phyloP scores from a whole-genome alignment of 2,329 filamentous ascomycete genomes.

The Xylaria polymorpha region DNA sequence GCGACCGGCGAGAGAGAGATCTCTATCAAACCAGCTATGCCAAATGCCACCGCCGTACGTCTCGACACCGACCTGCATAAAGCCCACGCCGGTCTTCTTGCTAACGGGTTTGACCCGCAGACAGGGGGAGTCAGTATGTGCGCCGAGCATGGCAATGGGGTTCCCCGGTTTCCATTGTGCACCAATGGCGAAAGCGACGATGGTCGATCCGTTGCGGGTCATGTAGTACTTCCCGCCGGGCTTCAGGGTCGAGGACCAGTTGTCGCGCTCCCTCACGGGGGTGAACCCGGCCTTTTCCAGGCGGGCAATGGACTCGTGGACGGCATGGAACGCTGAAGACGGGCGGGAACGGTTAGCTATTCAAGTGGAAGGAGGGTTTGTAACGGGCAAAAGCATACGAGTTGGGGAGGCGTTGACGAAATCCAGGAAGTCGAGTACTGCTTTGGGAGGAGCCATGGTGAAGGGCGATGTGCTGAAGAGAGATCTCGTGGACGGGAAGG shows the following conservation, averaged over 20 bases:
- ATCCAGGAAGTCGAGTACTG: slow-evolving; percentile 85
- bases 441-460: slow-evolving; percentile 64
- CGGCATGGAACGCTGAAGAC: slow-evolving; percentile 87
- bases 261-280: slow-evolving; percentile 88
- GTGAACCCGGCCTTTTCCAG: slow-evolving; percentile 87
- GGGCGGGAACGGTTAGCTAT: slow-evolving; percentile 35
- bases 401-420: slow-evolving; percentile 96
- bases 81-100: slow-evolving; percentile 87
- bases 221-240: slow-evolving; percentile 97
- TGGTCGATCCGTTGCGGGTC: slow-evolving; percentile 91
- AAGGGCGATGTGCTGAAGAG: slow-evolving; percentile 39
- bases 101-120: slow-evolving; percentile 94
- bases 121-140: slow-evolving; percentile 94
- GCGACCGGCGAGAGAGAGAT: slow-evolving; percentile 89
- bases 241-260: slow-evolving; percentile 81
- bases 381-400: slow-evolving; percentile 64
- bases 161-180: slow-evolving; percentile 92
- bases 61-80: slow-evolving; percentile 94
- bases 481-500: slow-evolving; percentile 7
- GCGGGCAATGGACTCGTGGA: slow-evolving; percentile 79
- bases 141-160: slow-evolving; percentile 90
- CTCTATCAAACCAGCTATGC: slow-evolving; percentile 98
- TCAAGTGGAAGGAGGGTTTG: neutral
- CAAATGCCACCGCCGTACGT: slow-evolving; percentile 96
- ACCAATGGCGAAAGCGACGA: slow-evolving; percentile 92